These are phyloP conservation scores for Pseudocercospora ulei DNA, from an alignment of 2,329 filamentous ascomycete species.

Conservation along the genomic window DNA sequence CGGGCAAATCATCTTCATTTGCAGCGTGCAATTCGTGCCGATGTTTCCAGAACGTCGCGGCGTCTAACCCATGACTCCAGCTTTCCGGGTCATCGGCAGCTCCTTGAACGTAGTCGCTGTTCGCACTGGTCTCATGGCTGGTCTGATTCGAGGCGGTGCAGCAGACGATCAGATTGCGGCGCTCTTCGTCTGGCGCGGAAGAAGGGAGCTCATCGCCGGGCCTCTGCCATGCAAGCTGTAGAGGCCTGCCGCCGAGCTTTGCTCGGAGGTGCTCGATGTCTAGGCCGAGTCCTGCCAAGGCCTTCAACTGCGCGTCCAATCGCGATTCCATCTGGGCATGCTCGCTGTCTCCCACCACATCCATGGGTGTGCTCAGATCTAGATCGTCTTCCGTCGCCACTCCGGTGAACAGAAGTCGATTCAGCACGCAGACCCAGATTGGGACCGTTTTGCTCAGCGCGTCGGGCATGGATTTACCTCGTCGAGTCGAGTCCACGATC, in stretches of 20 bases:
- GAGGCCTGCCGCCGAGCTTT: slow-evolving; percentile 55
- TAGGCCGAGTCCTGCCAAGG: slow-evolving; percentile 51
- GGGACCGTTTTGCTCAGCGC: slow-evolving; percentile 88
- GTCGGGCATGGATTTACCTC: slow-evolving; percentile 93
- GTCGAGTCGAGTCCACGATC: slow-evolving; percentile 83
- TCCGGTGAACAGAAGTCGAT: slow-evolving; percentile 63
- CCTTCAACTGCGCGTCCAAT: slow-evolving; percentile 49
- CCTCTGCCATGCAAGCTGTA: slow-evolving; percentile 72
- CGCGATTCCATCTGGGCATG: slow-evolving; percentile 63
- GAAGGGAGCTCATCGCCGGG: slow-evolving; percentile 49
- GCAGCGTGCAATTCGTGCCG: slow-evolving; percentile 51
- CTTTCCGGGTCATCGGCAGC: slow-evolving; percentile 91
- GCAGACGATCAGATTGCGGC: slow-evolving; percentile 61
- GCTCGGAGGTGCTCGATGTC: slow-evolving; percentile 47
- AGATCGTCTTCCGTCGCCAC: slow-evolving; percentile 40
- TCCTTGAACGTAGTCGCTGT: slow-evolving; percentile 79
- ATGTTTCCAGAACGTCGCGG: slow-evolving; percentile 69
- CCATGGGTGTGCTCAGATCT: slow-evolving; percentile 59
- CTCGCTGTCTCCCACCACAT: slow-evolving; percentile 64
- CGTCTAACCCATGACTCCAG: slow-evolving; percentile 75
- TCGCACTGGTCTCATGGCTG: slow-evolving; percentile 55
- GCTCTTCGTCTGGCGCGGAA: slow-evolving; percentile 24
- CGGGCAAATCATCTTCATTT: slow-evolving; percentile 54
- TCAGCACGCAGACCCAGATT: slow-evolving; percentile 85
- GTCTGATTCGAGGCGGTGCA: slow-evolving; percentile 74